Evolutionary conservation across 805 yeast species (phyloP).

Genomic region (Metschnikowia gelsemii): DNA sequence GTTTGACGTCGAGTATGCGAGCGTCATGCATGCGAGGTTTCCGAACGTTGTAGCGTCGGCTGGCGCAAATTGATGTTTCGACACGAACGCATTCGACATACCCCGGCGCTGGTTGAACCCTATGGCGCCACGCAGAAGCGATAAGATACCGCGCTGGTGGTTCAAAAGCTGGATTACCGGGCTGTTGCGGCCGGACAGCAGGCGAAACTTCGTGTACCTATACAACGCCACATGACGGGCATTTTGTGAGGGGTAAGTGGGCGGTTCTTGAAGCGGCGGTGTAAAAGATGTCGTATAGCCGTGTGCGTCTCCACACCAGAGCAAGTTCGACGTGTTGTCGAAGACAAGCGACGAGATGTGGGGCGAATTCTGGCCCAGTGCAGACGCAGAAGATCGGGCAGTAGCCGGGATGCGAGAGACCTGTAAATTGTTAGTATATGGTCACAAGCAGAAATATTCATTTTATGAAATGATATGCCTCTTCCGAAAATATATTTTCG

Average conservation of each 20-base stretch:
- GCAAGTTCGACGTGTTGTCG: slow-evolving; percentile 69
- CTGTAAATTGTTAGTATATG: slow-evolving; percentile 26
- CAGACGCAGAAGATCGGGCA: slow-evolving; percentile 11
- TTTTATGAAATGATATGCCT: not conserved
- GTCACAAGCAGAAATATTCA: not conserved
- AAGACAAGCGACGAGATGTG: slow-evolving; percentile 43
- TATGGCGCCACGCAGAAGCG: slow-evolving; percentile 32
- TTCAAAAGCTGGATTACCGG: slow-evolving; percentile 31
- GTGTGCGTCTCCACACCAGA: slow-evolving; percentile 80
- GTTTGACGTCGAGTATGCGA: slow-evolving; percentile 30
- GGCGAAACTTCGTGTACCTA: slow-evolving; percentile 39
- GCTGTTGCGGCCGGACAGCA: slow-evolving; percentile 16
- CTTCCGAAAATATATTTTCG: not conserved
- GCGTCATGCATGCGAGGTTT: slow-evolving; percentile 33
- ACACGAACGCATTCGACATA: slow-evolving; percentile 19
- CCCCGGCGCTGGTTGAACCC: slow-evolving; percentile 40
- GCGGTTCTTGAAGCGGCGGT: slow-evolving; percentile 21
- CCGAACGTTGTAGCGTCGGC: slow-evolving; percentile 18
- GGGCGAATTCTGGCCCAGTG: slow-evolving; percentile 12
- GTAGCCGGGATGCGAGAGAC: slow-evolving; percentile 31
- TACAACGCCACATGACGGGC: slow-evolving; percentile 24
- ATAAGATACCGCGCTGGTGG: slow-evolving; percentile 35
- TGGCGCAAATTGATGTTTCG: slow-evolving; percentile 13
- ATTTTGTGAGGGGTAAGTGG: slow-evolving; percentile 8
- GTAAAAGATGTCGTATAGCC: slow-evolving; percentile 46